These are phyloP conservation scores for Cyclocybe aegerita DNA, from an alignment of 768 basidiomycete genomes.

Conservation along the genomic window DNA sequence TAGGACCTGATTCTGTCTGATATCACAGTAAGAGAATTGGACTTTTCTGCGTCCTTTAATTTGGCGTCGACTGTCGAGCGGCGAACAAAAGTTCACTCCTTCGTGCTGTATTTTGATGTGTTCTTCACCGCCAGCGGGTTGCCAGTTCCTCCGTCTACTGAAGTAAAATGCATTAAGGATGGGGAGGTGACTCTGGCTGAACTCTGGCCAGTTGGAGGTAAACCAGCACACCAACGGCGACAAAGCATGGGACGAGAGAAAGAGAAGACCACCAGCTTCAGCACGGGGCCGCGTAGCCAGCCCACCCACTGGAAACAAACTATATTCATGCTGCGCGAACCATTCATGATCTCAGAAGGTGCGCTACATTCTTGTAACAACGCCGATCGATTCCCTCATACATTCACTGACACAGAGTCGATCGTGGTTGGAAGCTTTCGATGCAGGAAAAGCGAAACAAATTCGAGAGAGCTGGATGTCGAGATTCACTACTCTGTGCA, in stretches of 20 bases:
- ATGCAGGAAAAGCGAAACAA: conserved; percentile 75
- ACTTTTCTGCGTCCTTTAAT: conserved; percentile 77
- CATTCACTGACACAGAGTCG: conserved; percentile 48
- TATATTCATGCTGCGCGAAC: conserved; percentile 79
- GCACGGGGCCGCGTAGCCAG: conserved; percentile 83
- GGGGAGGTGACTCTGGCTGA: conserved; percentile 69
- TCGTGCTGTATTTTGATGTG: conserved; percentile 93
- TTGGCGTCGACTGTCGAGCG: conserved; percentile 64
- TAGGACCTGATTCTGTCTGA: conserved; percentile 77
- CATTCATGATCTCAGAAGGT: conserved; percentile 78
- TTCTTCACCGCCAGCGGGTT: conserved; percentile 73
- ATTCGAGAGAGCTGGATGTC: conserved; percentile 87
- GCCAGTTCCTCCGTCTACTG: conserved; percentile 48
- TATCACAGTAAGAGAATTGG: conserved; percentile 67
- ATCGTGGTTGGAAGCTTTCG: conserved; percentile 78
- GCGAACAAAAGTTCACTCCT: conserved; percentile 67
- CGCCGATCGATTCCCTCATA: not conserved
- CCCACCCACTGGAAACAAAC: conserved; percentile 99
- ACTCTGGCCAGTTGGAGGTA: conserved; percentile 77
- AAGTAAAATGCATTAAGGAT: conserved; percentile 57
- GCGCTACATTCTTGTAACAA: conserved; percentile 16
- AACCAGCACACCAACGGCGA: conserved; percentile 56
- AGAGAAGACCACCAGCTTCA: conserved; percentile 70
- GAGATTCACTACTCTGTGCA: conserved; percentile 79
- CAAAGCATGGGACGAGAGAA: conserved; percentile 52